Base-by-base conservation (phyloP, 371 early-diverging fungal genomes). In the Apophysomyces elegans region DNA sequence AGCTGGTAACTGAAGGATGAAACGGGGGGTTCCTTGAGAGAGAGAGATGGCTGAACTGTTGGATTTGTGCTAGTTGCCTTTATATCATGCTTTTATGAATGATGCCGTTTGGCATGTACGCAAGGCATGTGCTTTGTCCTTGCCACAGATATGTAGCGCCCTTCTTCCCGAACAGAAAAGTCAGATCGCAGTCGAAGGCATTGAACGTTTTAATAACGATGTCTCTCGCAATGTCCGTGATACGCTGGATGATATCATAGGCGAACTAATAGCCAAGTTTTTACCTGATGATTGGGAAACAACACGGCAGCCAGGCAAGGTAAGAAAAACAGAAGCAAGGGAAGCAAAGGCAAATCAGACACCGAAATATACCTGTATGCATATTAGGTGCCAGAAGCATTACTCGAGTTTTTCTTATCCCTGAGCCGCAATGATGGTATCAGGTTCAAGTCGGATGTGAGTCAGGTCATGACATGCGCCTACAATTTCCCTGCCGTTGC, bases 81-180 rank as follows among this genome's bases (percentile, higher is more conserved):
- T 85, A 5, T 85, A 79, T 47, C 67, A 72, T n/a, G 57, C 60
- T 7, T 77, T 83, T 63, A 72, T 74, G 26, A 69, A 74, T 32
- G 83, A 85, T 58, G 72, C 74, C 7, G 80, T 77, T 5, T 85
- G 85, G 85, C 85, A 85, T 62, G 81, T 85, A 5, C 75, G 85
- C 14, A 68, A 74, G n/a, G 73, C 83, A 9, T 81, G 80, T 56
- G 77, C 79, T 14, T 69, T 78, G 26, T 68, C 80, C 5, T 66
- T 85, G n/a, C 80, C 85, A 0, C 63, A 75, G n/a, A 65, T 85
- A 26, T 74, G 80, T 43, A 70, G 63, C 7, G 73, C 77, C 5
- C 58, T 85, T 14, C 78, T 81, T 0, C 38, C 64, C 0, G 83
- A 83, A 5, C 63, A 74, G 59, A 78, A 71, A 37, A 58, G 66